Base-by-base conservation (phyloP, 2,329 filamentous ascomycete genomes). In the Neopestalotiopsis rosae region DNA sequence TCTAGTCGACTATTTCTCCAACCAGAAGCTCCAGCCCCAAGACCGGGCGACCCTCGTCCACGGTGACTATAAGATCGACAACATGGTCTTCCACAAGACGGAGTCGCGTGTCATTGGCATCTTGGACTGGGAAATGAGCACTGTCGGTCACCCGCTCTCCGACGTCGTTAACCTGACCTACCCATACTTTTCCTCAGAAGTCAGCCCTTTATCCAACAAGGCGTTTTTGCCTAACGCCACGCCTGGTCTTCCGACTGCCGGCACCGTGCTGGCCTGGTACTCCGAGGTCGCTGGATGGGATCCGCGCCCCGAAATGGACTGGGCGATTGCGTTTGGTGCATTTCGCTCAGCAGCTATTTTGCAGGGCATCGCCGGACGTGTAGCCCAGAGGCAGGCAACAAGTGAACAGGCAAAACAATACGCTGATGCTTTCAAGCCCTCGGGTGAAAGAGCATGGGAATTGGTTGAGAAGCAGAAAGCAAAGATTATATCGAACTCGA, bases 81-180 rank as follows among this genome's bases (percentile, higher is more conserved):
- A 94, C 74, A 79, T 94, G 73, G 89, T 94, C 30, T 98, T 96
- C 79, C 93, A 97, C 83, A 93, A 93, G 81, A 95, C 93, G 0
- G 91, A 95, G 79, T 91, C 94, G 7, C 85, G 90, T 62, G 94
- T 98, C 10, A 95, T 98, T 80, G 95, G 95, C 5, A 94, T 98
- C 67, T 82, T 98, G 9, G 95, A 98, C 81, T 98, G 94, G 95
- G 95, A 98, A 83, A 97, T 98, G 93, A 94, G 93, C n/a, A 98
- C 95, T 0, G 91, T 97, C 68, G 95, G 95, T 17, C 95, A 98
- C 79, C 95, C 95, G 0, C 87, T 97, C 38, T 95, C 93, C 5
- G 95, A 98, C 78, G 83, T 98, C 52, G 90, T 90, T 80, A 98
- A 97, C 81, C 85, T 97, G n/a, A 45, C 63, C 24, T 58, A 61